Base-by-base conservation (phyloP, 768 basidiomycete genomes). In the Kwoniella mangroviensis region DNA sequence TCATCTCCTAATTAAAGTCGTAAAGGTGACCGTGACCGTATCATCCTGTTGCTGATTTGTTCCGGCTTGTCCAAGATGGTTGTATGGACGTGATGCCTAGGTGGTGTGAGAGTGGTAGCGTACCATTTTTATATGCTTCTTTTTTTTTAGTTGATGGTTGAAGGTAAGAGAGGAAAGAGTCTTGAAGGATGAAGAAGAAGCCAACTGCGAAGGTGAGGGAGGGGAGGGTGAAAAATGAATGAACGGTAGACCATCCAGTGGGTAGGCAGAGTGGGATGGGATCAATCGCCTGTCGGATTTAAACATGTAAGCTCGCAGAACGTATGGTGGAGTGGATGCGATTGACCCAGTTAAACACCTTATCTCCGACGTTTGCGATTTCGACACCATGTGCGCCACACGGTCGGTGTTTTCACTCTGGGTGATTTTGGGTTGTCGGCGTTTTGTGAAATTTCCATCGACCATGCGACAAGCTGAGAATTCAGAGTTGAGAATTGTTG, bases 91-190 rank as follows among this genome's bases (percentile, higher is more conserved):
- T 59, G 58, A 43, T 59, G 41, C 58, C 57, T 62, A 22, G 42
- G n/a, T 6, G 17, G 58, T 26, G 15, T 4, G 51, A 58, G 54
- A 61, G 26, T 22, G 19, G 67, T 69, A 67, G 71, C 75, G 68
- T 71, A 77, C 75, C 75, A 77, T 77, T 74, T 74, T 76, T 73
- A 65, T 53, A 57, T 34, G 28, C 34, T 53, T 58, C 28, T 49
- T 66, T 66, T 67, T 22, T 66, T 67, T 22, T 68, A n/a, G 67
- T 51, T 71, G 42, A 40, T 42, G 62, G 49, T 2, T 60, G 59
- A 42, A 19, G 22, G 53, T 28, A 62, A 68, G 59, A 73, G 51
- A 69, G 22, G 19, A 55, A 56, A 49, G 24, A 65, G 42, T 57
- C 43, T 64, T 62, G 65, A 71, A 70, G 59, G 69, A 68, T 69